phyloP scores from a whole-genome alignment of 495 filamentous ascomycete genomes.

The Penicillium alfredii region DNA sequence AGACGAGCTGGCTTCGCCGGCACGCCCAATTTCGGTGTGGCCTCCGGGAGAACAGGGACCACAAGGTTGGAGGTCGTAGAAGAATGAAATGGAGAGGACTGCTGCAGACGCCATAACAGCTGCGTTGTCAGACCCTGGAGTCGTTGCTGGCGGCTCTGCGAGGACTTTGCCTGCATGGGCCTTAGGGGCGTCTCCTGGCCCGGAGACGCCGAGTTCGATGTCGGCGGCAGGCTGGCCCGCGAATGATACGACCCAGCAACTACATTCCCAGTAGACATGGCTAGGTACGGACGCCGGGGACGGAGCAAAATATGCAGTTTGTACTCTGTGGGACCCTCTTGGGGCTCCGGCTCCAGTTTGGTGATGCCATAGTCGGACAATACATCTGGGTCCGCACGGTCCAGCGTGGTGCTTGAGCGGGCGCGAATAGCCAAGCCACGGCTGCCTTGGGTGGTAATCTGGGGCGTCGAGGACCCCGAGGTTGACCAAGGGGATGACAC shows the following conservation, averaged over 20 bases:
- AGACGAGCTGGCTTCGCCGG: constrained; percentile 57
- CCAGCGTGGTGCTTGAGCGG: constrained; percentile 21
- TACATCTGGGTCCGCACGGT: constrained; percentile 39
- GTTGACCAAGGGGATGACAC: constrained; percentile 86
- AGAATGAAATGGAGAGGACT: constrained; percentile 85
- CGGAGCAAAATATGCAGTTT: constrained; percentile 89
- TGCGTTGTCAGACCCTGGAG: constrained; percentile 91
- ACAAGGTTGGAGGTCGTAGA: constrained; percentile 65
- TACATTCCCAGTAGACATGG: constrained; percentile 54
- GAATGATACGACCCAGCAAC: constrained; percentile 57
- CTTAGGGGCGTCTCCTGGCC: constrained; percentile 21
- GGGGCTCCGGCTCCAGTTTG: constrained; percentile 82
- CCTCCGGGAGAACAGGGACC: constrained; percentile 65
- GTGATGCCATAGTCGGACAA: constrained; percentile 65
- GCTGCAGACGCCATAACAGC: constrained; percentile 88
- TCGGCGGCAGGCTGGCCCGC: constrained; percentile 22
- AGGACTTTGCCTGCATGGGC: constrained; percentile 26
- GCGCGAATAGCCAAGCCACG: constrained; percentile 21
- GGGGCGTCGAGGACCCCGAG: constrained; percentile 40
- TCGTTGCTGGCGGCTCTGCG: constrained; percentile 64
- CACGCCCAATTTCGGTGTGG: constrained; percentile 45
- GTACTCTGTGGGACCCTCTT: constrained; percentile 92
- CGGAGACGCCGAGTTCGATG: constrained; percentile 19
- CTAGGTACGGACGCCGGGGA: constrained; percentile 65
- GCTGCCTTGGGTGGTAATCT: constrained; percentile 15